Evolutionary conservation across 306 rosid genomes (phyloP).

Genomic region (Quercus ilex): DNA sequence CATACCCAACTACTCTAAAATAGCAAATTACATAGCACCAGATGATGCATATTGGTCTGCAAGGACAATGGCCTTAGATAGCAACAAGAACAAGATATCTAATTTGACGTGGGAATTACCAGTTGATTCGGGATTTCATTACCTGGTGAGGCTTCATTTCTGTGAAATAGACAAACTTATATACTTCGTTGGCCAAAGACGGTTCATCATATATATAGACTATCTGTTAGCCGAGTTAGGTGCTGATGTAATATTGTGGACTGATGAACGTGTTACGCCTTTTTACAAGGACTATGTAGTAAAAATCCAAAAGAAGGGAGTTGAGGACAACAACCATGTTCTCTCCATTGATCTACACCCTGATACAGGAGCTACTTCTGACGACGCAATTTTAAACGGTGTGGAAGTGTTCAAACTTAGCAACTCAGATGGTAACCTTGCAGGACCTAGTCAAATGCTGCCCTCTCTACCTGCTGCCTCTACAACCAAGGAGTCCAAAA

Average conservation of each 20-base stretch:
- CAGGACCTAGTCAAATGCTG: background rate
- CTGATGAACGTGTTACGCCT: background rate
- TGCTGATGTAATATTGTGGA: background rate
- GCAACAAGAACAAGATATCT: background rate
- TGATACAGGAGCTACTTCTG: background rate
- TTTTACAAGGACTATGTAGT: background rate
- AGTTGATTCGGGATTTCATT: background rate
- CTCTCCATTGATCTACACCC: background rate
- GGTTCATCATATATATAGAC: background rate
- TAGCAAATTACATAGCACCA: background rate
- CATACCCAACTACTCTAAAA: background rate
- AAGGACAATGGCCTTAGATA: background rate
- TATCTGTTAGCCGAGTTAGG: background rate
- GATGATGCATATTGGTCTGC: background rate
- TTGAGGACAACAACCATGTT: too few species aligned
- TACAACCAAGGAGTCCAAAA: background rate
- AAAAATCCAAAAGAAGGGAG: background rate
- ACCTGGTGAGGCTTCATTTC: background rate
- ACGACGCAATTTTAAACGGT: background rate
- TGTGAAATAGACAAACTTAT: background rate
- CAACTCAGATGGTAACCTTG: background rate
- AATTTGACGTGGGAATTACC: background rate
- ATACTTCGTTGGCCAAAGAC: background rate
- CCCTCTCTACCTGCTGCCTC: background rate
- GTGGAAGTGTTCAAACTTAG: constrained; percentile 27